Evolutionary conservation across 140 eudicot genomes (phyloP).

Genomic region (Flaveria floridana): DNA sequence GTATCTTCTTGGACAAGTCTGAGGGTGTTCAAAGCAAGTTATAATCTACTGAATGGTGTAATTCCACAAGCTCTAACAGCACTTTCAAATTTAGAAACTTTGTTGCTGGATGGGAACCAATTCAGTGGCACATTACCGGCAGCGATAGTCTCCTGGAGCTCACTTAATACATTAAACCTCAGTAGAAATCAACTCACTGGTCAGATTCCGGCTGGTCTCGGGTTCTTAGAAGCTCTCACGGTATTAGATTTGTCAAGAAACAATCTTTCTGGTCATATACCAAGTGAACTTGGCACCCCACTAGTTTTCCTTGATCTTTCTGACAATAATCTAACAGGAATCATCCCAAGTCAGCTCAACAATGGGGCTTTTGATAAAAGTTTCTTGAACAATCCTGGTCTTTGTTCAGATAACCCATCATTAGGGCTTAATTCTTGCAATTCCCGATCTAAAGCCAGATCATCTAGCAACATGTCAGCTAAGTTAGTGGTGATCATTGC

Average conservation of each 20-base stretch:
- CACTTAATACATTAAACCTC: constrained; percentile 49
- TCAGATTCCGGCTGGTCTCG: constrained; percentile 55
- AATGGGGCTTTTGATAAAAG: constrained; percentile 50
- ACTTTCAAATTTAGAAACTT: constrained; percentile 38
- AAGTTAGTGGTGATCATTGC: constrained; percentile 42
- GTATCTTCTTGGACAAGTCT: constrained; percentile 57
- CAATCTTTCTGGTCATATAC: constrained; percentile 60
- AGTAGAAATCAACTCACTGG: constrained; percentile 64
- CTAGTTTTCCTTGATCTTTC: constrained; percentile 60
- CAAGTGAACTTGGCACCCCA: constrained; percentile 44
- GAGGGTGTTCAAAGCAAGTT: constrained; percentile 47
- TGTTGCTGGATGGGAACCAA: constrained; percentile 58
- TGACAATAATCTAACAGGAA: constrained; percentile 53
- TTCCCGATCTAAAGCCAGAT: constrained; percentile 27
- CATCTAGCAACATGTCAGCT: constrained; percentile 37
- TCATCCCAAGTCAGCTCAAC: constrained; percentile 52
- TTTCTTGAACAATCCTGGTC: constrained; percentile 58
- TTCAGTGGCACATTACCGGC: constrained; percentile 58
- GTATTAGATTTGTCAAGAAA: constrained; percentile 61
- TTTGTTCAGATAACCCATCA: constrained; percentile 52
- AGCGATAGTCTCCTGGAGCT: constrained; percentile 51
- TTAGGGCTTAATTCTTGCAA: constrained; percentile 47
- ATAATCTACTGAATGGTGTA: constrained; percentile 50
- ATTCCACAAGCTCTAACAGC: constrained; percentile 65
- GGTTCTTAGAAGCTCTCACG: constrained; percentile 46